Conservation (phyloP, 805 yeast genomes). For the Teunomyces aglyptinius region DNA sequence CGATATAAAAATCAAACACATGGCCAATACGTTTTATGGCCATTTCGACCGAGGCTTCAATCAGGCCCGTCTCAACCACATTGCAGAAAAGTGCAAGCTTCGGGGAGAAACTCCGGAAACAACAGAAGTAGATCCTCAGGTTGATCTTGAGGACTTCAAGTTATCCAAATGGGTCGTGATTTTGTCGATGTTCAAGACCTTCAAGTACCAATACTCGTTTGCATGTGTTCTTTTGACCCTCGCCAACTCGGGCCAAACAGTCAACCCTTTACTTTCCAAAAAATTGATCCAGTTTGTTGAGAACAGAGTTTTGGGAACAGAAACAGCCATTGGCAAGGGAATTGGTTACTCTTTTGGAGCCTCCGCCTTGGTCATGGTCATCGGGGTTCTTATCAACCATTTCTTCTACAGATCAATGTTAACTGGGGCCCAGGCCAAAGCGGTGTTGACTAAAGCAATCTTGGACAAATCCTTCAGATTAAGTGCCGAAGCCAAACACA, state of each 20-base stretch:
- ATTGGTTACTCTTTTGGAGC: conserved; percentile 43
- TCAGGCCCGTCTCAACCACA: conserved; percentile 15
- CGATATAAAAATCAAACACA: conserved; percentile 30
- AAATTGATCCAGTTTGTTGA: conserved; percentile 38
- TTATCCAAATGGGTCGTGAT: conserved; percentile 20
- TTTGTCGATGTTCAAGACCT: conserved; percentile 26
- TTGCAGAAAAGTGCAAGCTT: conserved; percentile 24
- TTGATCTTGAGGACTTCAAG: conserved; percentile 31
- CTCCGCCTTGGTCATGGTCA: conserved; percentile 24
- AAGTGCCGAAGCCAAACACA: conserved; percentile 19
- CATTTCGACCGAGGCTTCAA: conserved; percentile 12
- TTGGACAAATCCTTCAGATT: conserved; percentile 22
- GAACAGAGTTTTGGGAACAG: conserved; percentile 22
- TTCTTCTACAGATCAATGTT: conserved; percentile 22
- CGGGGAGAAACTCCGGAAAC: conserved; percentile 22
- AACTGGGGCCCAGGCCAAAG: conserved; percentile 27
- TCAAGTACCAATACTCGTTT: conserved; percentile 26
- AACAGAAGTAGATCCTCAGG: conserved; percentile 17
- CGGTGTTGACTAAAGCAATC: conserved; percentile 22
- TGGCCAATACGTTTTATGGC: conserved; percentile 26
- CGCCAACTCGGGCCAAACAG: conserved; percentile 24
- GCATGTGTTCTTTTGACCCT: conserved; percentile 22
- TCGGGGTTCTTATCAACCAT: conserved; percentile 24
- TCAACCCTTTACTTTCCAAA: conserved; percentile 36
- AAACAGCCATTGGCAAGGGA: conserved; percentile 29